Evolutionary conservation across 805 yeast species (phyloP).

Genomic region (Zygosaccharomyces pseudorouxii): DNA sequence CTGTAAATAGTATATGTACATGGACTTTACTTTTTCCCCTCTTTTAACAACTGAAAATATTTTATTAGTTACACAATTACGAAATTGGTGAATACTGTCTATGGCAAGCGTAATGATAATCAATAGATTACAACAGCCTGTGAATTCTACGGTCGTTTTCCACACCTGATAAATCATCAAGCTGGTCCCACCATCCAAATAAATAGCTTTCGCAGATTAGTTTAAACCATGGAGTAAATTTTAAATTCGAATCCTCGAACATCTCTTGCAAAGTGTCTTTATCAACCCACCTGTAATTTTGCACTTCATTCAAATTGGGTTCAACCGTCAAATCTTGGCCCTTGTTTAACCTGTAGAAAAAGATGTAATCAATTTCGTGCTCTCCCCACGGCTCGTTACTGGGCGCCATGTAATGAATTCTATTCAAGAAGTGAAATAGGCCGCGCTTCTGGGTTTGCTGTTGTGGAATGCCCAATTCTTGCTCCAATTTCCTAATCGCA

Average conservation of each 20-base stretch:
- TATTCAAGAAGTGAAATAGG: slow-evolving; percentile 74
- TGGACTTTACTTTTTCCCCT: not conserved
- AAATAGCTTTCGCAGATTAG: slow-evolving; percentile 87
- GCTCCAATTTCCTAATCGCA: slow-evolving; percentile 87
- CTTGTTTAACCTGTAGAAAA: slow-evolving; percentile 60
- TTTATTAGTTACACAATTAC: not conserved
- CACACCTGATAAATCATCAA: slow-evolving; percentile 53
- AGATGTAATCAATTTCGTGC: slow-evolving; percentile 93
- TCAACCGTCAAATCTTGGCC: slow-evolving; percentile 42
- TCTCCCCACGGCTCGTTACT: slow-evolving; percentile 89
- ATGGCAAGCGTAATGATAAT: not conserved
- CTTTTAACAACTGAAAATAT: not conserved
- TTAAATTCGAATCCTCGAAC: slow-evolving; percentile 62
- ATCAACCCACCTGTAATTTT: slow-evolving; percentile 71
- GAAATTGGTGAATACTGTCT: not conserved
- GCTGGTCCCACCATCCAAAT: slow-evolving; percentile 89
- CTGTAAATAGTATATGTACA: not conserved
- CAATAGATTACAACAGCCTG: slow-evolving; percentile 29
- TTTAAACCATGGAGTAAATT: slow-evolving; percentile 98
- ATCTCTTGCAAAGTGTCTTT: slow-evolving; percentile 61
- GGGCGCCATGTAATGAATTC: slow-evolving; percentile 93
- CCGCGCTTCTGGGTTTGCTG: slow-evolving; percentile 54
- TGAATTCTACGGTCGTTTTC: slow-evolving; percentile 37
- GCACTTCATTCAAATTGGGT: slow-evolving; percentile 80
- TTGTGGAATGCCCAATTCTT: slow-evolving; percentile 80